phyloP scores from a whole-genome alignment of 2,329 filamentous ascomycete genomes.

The Cladosporium phlei region DNA sequence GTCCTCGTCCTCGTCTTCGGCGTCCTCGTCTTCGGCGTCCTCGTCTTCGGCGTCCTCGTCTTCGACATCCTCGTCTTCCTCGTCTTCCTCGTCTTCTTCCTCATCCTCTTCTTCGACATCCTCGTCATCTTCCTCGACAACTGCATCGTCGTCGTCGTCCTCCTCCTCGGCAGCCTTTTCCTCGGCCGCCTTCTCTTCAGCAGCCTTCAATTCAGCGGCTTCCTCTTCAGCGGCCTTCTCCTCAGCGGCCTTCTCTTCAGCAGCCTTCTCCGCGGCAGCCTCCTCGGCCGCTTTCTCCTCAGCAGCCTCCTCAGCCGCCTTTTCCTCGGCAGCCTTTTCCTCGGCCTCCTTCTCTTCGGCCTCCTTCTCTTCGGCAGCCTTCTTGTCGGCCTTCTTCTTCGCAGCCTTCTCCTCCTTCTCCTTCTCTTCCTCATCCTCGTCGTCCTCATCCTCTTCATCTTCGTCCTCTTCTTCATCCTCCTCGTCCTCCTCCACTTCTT shows the following conservation, averaged over 20 bases:
- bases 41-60: neutral
- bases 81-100: neutral
- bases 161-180: neutral
- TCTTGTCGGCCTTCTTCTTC: neutral
- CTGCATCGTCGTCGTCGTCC: no score
- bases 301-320: neutral
- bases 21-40: neutral
- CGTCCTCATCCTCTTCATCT: no score
- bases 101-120: neutral
- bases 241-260: neutral
- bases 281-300: neutral
- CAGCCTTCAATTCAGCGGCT: neutral
- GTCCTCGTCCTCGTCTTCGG: neutral
- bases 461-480: no score
- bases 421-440: no score
- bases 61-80: neutral
- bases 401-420: neutral
- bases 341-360: no score
- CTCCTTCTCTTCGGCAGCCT: neutral
- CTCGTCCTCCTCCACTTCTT: no score
- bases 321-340: neutral
- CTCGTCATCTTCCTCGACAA: neutral
- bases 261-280: neutral
- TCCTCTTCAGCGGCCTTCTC: neutral
- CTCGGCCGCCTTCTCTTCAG: neutral